Evolutionary conservation across 2,329 filamentous ascomycete genomes (phyloP).

Genomic region (Penicillium rolfsii): DNA sequence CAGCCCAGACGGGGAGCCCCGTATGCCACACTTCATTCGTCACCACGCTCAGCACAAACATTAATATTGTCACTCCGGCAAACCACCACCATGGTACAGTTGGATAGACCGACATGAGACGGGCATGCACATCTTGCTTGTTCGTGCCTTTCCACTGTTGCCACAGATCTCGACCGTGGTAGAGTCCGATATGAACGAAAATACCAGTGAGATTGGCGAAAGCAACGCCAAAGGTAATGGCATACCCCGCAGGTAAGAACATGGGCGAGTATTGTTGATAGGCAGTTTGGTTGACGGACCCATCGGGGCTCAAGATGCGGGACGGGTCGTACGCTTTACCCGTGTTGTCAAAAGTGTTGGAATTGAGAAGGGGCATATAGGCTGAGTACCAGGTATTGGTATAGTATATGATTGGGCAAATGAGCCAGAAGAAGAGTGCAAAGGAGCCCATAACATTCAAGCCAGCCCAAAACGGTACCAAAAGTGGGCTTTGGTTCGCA

Average conservation of each 20-base stretch:
- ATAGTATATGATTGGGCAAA: conserved; percentile 50
- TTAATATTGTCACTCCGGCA: conserved; percentile 41
- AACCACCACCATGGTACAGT: conserved; percentile 55
- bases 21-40: conserved; percentile 51
- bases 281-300: conserved; percentile 61
- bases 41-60: conserved; percentile 43
- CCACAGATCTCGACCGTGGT: conserved; percentile 44
- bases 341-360: conserved; percentile 67
- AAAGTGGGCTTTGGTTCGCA: conserved; percentile 68
- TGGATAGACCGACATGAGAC: conserved; percentile 48
- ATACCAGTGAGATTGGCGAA: conserved; percentile 69
- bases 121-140: conserved; percentile 48
- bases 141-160: conserved; percentile 39
- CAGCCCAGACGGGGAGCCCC: conserved; percentile 50
- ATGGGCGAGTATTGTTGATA: conserved; percentile 69
- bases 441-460: conserved; percentile 51
- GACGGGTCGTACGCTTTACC: conserved; percentile 63
- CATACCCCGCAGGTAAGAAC: conserved; percentile 64
- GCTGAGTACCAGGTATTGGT: conserved; percentile 61
- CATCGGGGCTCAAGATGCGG: conserved; percentile 60
- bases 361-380: conserved; percentile 65
- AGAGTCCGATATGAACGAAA: conserved; percentile 45
- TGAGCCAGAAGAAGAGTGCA: conserved; percentile 49
- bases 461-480: conserved; percentile 61
- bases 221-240: conserved; percentile 60